Conservation (phyloP, 305 asterid species). For the Ilex paraguariensis region DNA sequence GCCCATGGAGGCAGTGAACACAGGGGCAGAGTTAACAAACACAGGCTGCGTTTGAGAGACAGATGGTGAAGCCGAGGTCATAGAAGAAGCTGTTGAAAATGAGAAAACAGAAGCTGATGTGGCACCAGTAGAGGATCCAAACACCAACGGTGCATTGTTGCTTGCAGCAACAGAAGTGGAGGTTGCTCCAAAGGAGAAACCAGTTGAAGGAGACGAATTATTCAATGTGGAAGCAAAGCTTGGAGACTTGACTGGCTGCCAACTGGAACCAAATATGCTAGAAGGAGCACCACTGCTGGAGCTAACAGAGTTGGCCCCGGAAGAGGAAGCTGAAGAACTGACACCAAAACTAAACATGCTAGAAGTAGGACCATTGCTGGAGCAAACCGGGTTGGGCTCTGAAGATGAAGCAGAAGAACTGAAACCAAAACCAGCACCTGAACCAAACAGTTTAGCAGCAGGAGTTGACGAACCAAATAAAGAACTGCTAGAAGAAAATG, state of each 20-base stretch:
- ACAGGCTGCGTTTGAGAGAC: constrained; percentile 18
- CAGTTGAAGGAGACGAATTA: constrained; percentile 43
- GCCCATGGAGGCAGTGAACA: constrained; percentile 41
- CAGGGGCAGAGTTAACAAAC: constrained; percentile 39
- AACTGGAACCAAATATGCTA: constrained; percentile 37
- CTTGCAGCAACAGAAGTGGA: constrained; percentile 38
- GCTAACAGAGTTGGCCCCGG: constrained; percentile 23
- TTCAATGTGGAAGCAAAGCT: constrained; percentile 32
- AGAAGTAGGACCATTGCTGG: constrained; percentile 27
- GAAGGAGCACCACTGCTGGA: constrained; percentile 25
- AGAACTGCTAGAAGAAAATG: constrained; percentile 10
- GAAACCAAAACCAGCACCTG: constrained; percentile 23
- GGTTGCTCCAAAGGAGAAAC: constrained; percentile 49
- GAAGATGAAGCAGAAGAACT: constrained; percentile 21
- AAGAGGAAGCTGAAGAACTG: constrained; percentile 32
- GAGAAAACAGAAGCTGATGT: constrained; percentile 33
- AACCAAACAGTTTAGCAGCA: constrained; percentile 8
- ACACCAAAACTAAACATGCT: constrained; percentile 31
- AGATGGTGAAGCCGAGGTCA: constrained; percentile 25
- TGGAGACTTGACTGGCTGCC: constrained; percentile 33
- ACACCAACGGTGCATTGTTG: constrained; percentile 25
- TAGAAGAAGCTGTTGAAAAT: constrained; percentile 32
- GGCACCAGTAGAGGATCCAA: constrained; percentile 33
- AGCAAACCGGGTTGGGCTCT: constrained; percentile 20
- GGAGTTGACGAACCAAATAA: constrained; percentile 35